Evolutionary conservation across 1,284 basidiomycete species (phyloP), one percentile per base, ranked within the genome.

Genomic region (Baeospora myosura): DNA sequence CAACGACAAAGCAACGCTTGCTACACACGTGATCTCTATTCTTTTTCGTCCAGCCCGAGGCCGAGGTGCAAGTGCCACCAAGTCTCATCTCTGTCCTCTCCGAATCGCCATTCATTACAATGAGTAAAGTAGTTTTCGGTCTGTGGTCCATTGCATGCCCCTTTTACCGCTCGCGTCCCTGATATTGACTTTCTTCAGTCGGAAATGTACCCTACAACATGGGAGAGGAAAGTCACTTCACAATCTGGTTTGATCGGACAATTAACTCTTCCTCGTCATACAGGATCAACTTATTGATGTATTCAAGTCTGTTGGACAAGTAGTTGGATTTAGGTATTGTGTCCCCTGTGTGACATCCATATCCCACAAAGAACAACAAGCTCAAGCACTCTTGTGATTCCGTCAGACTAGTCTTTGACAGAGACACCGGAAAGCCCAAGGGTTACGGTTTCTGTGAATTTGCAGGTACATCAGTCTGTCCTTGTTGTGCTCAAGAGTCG

Each of bases 391-490:
- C 17, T 20, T n/a, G 23, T 40, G 40, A 28, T 8, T n/a, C 26
- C 26, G 35, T 39, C 56, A 94, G 93, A 58, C 78, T 96, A 49
- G 94, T 98, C 40, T 97, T 93, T 64, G 95, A 98, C 68, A 74
- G 90, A 52, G 88, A 92, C 45, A 96, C 93, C 14, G 93, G 94
- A 43, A 92, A 95, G 62, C 89, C 93, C 38, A 92, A 90, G 65
- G 95, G 96, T 11, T 98, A 96, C 60, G 95, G 94, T 10, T 97
- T 97, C 60, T 94, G 93, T 68, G 92, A 96, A 74, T 97, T 92
- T 61, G 83, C 88, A 55, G 91, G 91, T 93, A 73, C 63, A 78
- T 71, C 44, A 39, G 47, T 55, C 49, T 50, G 21, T 35, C 23
- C 34, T 21, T 26, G 12, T n/a, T n/a, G n/a, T n/a, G n/a, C 4